Evolutionary conservation across 352 stramenopile genomes (phyloP), one percentile per base, ranked within the genome.

Genomic region (Phytophthora ohioensis): DNA sequence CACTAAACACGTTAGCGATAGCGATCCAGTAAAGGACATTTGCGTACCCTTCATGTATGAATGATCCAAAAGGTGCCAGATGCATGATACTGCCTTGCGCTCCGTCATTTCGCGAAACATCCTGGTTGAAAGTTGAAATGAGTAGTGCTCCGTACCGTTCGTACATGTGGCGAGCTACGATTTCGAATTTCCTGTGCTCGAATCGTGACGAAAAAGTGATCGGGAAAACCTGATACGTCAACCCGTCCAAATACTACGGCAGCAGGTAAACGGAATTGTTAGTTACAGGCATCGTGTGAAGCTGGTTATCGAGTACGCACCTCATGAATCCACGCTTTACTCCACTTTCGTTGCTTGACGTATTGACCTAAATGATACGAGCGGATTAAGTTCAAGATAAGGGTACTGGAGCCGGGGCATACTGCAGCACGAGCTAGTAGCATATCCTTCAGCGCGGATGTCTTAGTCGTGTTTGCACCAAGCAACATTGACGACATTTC

Each of bases 361-460:
- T 90, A 88, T 11, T 90, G 81, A 4, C 58, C 38, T 47, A 67
- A 43, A 21, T 80, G 71, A 7, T 84, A 76, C 0, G 83, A 91
- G 10, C 80, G 83, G 15, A 93, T 70, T n/a, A 93, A 57, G 13
- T 93, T 93, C 7, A 88, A 59, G 36, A 93, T 86, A 5, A 93
- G 64, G 2, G 85, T 87, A 51, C 82, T 89, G 1, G 80, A 80
- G 7, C 85, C 83, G 11, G 80, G 81, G 57, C 83, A 93, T 10
- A 90, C 57, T 34, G 80, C 69, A 11, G 78, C 75, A 59, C 82
- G 80, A 17, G 80, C 79, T 39, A 93, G 53, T 32, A 93, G 76
- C 71, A 90, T 78, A n/a, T 71, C 84, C 32, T 81, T 79, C 15
- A 91, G 17, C 31, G 75, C 61, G 15, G 72, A 80, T 0, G 80